Conservation (phyloP, 805 yeast genomes). For the Candida koratica region DNA sequence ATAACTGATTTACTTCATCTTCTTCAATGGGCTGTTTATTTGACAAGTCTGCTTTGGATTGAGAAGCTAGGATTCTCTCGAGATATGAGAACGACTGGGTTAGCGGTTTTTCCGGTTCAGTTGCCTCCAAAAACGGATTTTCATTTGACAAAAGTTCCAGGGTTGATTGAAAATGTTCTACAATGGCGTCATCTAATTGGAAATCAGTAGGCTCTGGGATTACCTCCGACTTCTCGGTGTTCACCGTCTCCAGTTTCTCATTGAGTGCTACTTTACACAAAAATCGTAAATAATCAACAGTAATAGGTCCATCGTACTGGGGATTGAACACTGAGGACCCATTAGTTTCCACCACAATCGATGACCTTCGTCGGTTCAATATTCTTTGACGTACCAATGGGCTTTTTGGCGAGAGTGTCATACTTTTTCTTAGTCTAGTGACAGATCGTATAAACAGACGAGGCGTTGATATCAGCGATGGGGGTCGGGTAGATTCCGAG, state of each 20-base stretch:
- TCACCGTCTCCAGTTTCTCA: slow-evolving; percentile 3
- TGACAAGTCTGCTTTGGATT: slow-evolving; percentile 7
- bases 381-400: slow-evolving; percentile 21
- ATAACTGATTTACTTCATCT: not conserved
- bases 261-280: slow-evolving; percentile 28
- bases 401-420: not conserved
- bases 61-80: slow-evolving; percentile 28
- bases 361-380: slow-evolving; percentile 27
- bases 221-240: not conserved
- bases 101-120: slow-evolving; percentile 3
- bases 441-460: slow-evolving; percentile 5
- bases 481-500: slow-evolving; percentile 1
- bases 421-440: slow-evolving; percentile 2
- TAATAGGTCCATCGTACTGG: slow-evolving; percentile 33
- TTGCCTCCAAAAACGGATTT: slow-evolving; percentile 4
- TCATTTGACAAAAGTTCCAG: not conserved
- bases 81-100: slow-evolving; percentile 23
- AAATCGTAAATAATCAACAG: slow-evolving; percentile 33
- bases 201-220: not conserved
- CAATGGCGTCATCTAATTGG: not conserved
- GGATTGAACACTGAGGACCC: slow-evolving; percentile 26
- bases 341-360: slow-evolving; percentile 20
- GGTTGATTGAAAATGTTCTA: slow-evolving; percentile 4
- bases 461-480: slow-evolving; percentile 5
- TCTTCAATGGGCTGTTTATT: not conserved